Conservation (phyloP, 1,284 basidiomycete genomes). For the Mycena citricolor region DNA sequence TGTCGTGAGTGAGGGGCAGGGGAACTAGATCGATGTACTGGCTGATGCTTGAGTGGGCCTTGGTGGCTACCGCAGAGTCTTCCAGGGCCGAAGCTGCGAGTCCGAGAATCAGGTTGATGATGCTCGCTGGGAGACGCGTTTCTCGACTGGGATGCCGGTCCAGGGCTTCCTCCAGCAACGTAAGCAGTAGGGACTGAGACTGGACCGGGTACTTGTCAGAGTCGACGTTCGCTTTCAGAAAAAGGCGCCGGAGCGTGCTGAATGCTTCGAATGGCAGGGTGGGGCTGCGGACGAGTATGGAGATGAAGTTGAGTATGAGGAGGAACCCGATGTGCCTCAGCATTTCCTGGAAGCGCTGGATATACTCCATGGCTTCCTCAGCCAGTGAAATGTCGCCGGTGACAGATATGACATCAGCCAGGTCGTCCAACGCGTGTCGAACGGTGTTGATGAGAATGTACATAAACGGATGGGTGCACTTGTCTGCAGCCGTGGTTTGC, state of each 20-base stretch:
- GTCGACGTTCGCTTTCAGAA: constrained; percentile 28
- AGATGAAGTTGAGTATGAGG: constrained; percentile 31
- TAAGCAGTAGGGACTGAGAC: constrained; percentile 30
- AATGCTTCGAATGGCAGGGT: constrained; percentile 34
- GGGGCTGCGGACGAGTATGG: constrained; percentile 21
- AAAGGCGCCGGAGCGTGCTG: constrained; percentile 38
- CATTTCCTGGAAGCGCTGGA: constrained; percentile 27
- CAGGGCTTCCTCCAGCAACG: constrained; percentile 32
- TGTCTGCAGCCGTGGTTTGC: constrained; percentile 12
- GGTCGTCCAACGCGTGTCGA: constrained; percentile 23
- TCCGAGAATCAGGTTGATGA: constrained; percentile 33
- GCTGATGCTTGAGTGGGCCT: constrained; percentile 30
- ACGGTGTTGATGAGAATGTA: constrained; percentile 25
- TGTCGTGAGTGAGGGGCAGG: constrained; percentile 21
- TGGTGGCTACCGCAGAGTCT: constrained; percentile 30
- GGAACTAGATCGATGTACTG: constrained; percentile 28
- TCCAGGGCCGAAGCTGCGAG: constrained; percentile 29
- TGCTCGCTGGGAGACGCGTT: constrained; percentile 31
- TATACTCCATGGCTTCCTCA: constrained; percentile 23
- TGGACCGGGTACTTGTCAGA: constrained; percentile 15
- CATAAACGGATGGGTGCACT: constrained; percentile 20
- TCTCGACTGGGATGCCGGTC: constrained; percentile 28
- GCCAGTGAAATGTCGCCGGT: constrained; percentile 10
- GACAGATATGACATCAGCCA: constrained; percentile 21
- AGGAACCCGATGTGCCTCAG: constrained; percentile 34